Evolutionary conservation across 495 filamentous ascomycete genomes (phyloP), one percentile per base, ranked within the genome.

Genomic region (Chaetomium fimeti): DNA sequence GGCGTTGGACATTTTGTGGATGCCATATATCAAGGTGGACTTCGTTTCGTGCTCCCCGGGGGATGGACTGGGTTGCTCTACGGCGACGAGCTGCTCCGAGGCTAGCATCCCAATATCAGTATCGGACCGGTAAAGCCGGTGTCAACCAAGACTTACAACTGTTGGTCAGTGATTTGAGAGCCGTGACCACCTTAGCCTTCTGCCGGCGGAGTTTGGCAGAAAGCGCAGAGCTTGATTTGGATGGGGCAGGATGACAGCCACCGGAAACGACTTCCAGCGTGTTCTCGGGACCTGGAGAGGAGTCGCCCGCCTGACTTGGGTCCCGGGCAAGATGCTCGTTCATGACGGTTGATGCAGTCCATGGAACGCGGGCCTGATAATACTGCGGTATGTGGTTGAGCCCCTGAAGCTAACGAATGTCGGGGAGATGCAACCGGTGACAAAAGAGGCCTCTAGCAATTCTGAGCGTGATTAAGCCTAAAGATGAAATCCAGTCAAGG

Each of bases 151-250:
- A 60, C 76, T 62, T 68, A 81, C 81, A 68, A 57, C 69, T 80
- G 62, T 77, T 79, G 18, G 77, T 80, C 47, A 83, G 68, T 20
- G 80, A 79, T 36, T 76, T 78, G 45, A 84, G 62, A 25, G 75
- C 78, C 3, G 78, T 77, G 57, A 78, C 57, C 20, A 84, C 66
- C 58, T 72, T 78, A 8, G 76, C 78, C 16, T 79, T 75, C 24
- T 77, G 77, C 29, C 74, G 73, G 60, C 71, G 73, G 25, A 76
- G 45, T 62, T 77, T 81, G 16, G 76, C 71, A 13, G 72, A 63
- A n/a, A 68, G 60, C 13, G 45, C 40, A 32, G 56, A 60, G 24
- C 40, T 45, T 27, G 27, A 28, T 16, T 62, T 57, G 2, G 22
- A 24, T 36, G 54, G 58, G 57, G 60, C 38, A 36, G 61, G n/a